Conservation (phyloP, 257 asterid species). For the Nicotiana attenuata region DNA sequence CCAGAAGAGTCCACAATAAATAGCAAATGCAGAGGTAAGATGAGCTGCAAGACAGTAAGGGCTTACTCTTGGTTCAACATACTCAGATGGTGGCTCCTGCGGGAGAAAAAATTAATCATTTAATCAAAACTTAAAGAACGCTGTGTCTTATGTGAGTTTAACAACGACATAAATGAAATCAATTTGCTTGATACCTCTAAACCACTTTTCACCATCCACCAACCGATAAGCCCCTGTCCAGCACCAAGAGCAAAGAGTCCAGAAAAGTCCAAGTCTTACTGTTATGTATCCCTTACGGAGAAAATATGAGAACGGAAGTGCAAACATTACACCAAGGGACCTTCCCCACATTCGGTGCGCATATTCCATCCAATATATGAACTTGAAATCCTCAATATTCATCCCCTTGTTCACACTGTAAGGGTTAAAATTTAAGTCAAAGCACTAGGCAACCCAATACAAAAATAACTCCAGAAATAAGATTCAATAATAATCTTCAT, state of each 20-base stretch:
- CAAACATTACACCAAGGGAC: conserved; percentile 89
- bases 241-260: conserved; percentile 96
- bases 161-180: background rate
- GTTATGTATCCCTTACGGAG: conserved; percentile 94
- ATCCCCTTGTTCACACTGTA: conserved; percentile 84
- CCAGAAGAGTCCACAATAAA: conserved; percentile 90
- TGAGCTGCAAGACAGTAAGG: conserved; percentile 97
- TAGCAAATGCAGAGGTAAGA: conserved; percentile 87
- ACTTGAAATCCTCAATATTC: conserved; percentile 80
- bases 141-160: background rate
- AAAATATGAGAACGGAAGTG: conserved; percentile 88
- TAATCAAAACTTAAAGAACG: conserved; percentile 2
- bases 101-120: conserved; percentile 11
- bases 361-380: conserved; percentile 99
- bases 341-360: conserved; percentile 99
- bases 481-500: background rate
- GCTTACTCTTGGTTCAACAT: conserved; percentile 85
- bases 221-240: conserved; percentile 94
- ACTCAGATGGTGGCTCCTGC: conserved; percentile 81
- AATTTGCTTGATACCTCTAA: conserved; percentile 58
- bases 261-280: conserved; percentile 53
- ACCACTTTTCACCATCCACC: conserved; percentile 99
- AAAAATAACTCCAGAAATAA: background rate
- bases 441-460: background rate
- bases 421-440: conserved; percentile 2